Evolutionary conservation across 768 basidiomycete species (phyloP), one percentile per base, ranked within the genome.

Genomic region (Lepiota brunneoincarnata): DNA sequence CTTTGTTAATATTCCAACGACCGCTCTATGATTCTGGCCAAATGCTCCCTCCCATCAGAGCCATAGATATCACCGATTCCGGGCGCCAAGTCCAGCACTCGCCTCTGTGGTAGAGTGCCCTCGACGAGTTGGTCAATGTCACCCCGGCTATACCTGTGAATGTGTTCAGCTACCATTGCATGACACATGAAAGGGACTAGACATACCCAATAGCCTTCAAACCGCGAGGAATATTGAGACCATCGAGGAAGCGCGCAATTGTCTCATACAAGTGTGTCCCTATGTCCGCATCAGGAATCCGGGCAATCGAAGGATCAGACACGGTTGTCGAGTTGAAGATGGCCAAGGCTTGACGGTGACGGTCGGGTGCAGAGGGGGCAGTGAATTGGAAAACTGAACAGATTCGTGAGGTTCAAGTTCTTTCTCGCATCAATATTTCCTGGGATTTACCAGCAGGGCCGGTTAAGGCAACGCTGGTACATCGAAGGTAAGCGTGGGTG

Each of bases 1-100:
- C 2, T 17, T 6, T 28, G n/a, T 77, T 64, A 93, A 63, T 93
- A 93, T 61, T 88, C 85, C 68, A 91, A 69, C 6, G 91, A 90
- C 51, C 72, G 78, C 64, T 91, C 86, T 64, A 98, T 79, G 65
- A 98, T 95, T 59, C 69, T 77, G 18, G 84, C 83, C 61, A 98
- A 69, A 71, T 94, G 89, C 63, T 92, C 85, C 60, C 75, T 80
- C 39, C 93, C 93, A 67, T 95, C 91, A 40, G 86, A 87, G 26
- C 86, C 91, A 21, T 82, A 82, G 28, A 93, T 77, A 62, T 92
- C 82, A 9, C 91, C 90, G 59, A 96, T 86, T 45, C 90, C 88
- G 14, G 95, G 96, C 6, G 96, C 96, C 24, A 98, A 77, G 67
- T 97, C 94, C 58, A 98, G 69, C 4, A 98, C 95, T 15, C 95